phyloP scores from a whole-genome alignment of 164 flowering plant species.

The Houttuynia cordata region DNA sequence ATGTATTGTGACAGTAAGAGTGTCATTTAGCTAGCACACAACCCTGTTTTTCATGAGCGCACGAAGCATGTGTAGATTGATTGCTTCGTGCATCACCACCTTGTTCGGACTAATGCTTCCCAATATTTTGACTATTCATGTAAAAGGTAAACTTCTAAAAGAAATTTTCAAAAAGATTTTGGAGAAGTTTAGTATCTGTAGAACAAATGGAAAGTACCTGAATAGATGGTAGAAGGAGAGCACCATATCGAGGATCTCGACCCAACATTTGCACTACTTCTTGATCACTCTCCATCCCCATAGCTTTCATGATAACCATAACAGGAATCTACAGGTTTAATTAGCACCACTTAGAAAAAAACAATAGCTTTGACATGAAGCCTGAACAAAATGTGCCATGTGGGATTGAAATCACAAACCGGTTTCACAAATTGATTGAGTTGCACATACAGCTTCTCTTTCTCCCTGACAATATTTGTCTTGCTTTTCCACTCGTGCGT shows the following conservation, averaged over 20 bases:
- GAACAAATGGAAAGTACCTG: conserved; percentile 26
- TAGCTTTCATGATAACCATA: conserved; percentile 84
- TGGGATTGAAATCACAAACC: not conserved
- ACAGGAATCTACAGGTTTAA: conserved; percentile 53
- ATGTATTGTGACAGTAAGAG: too few species aligned
- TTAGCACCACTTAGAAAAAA: not conserved
- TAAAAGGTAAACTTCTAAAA: not conserved
- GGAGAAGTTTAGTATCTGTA: not conserved
- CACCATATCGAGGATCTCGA: conserved; percentile 76
- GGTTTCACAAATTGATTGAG: conserved; percentile 41
- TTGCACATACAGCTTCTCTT: conserved; percentile 57
- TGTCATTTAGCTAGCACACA: too few species aligned
- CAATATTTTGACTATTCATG: too few species aligned
- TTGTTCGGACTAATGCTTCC: too few species aligned
- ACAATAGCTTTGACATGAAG: not conserved
- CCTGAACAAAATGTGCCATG: not conserved
- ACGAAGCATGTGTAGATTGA: too few species aligned
- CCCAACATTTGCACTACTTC: conserved; percentile 97
- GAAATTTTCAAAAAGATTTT: not conserved
- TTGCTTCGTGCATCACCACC: too few species aligned
- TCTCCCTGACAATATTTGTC: conserved; percentile 69
- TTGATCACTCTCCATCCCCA: conserved; percentile 98
- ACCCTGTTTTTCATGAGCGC: too few species aligned
- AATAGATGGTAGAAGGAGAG: conserved; percentile 75
- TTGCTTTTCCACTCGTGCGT: conserved; percentile 66